These are phyloP conservation scores for Colletotrichum sublineola DNA, from an alignment of 2,329 filamentous ascomycete genomes.

Conservation along the genomic window DNA sequence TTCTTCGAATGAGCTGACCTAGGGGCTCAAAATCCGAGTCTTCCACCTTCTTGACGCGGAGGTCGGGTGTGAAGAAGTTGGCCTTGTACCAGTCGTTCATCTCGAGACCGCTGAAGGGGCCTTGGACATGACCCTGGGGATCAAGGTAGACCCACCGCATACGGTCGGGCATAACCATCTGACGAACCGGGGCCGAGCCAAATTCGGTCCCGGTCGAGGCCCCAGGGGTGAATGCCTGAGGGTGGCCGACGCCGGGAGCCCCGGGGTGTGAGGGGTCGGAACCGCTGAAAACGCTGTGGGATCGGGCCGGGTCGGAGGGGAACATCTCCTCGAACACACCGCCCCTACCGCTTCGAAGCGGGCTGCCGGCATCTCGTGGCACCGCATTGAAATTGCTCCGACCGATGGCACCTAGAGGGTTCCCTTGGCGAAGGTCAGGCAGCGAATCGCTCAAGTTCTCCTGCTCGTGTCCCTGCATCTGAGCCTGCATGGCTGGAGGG, in stretches of 20 bases:
- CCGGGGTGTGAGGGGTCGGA: conserved; percentile 45
- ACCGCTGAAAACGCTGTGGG: conserved; percentile 47
- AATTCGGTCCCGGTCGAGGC: conserved; percentile 45
- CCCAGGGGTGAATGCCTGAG: conserved; percentile 45
- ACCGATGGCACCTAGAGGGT: conserved; percentile 76
- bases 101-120: conserved; percentile 94
- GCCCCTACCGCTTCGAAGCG: conserved; percentile 67
- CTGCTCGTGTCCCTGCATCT: conserved; percentile 83
- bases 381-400: conserved; percentile 69
- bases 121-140: conserved; percentile 91
- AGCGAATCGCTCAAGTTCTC: conserved; percentile 68
- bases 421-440: conserved; percentile 71
- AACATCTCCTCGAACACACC: conserved; percentile 68
- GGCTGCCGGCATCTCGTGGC: conserved; percentile 70
- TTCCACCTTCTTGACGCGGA: conserved; percentile 95
- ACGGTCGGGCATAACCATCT: conserved; percentile 98
- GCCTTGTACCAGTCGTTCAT: conserved; percentile 99
- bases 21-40: conserved; percentile 95
- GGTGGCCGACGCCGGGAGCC: conserved; percentile 44
- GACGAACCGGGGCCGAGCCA: conserved; percentile 75
- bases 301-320: conserved; percentile 53
- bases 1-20: conserved; percentile 92
- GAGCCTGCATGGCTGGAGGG: conserved; percentile 88
- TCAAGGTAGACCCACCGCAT: conserved; percentile 99
- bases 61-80: conserved; percentile 94